Evolutionary conservation across 1,284 basidiomycete genomes (phyloP).

Genomic region (Bjerkandera adusta): DNA sequence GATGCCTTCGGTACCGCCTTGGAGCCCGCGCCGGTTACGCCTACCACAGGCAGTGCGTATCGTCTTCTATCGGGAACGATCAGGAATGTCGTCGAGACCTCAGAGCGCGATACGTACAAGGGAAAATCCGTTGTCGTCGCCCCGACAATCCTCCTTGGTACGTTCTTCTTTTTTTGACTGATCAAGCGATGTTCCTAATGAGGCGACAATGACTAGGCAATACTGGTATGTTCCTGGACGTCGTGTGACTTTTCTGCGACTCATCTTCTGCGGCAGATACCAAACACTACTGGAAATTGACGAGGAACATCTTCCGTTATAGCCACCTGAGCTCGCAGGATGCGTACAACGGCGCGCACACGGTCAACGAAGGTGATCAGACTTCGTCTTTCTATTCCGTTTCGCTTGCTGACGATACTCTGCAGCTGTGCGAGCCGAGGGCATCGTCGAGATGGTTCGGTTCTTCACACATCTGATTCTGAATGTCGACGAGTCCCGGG

Average conservation of each 20-base stretch:
- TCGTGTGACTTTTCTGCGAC: background rate
- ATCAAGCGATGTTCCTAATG: conserved; percentile 16
- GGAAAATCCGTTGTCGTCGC: conserved; percentile 27
- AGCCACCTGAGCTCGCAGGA: conserved; percentile 33
- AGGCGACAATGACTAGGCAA: conserved; percentile 24
- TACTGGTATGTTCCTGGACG: conserved; percentile 27
- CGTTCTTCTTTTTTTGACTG: background rate
- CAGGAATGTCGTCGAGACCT: conserved; percentile 35
- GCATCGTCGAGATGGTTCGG: conserved; percentile 42
- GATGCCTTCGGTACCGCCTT: conserved; percentile 43
- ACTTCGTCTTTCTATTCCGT: background rate
- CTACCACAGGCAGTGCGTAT: conserved; percentile 43
- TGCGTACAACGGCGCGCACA: conserved; percentile 48
- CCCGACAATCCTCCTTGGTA: conserved; percentile 14
- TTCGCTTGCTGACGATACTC: background rate
- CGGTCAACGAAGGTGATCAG: conserved; percentile 42
- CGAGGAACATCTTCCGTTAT: conserved; percentile 48
- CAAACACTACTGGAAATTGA: conserved; percentile 46
- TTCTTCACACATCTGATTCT: conserved; percentile 47
- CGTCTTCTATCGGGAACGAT: conserved; percentile 49
- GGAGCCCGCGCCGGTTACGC: conserved; percentile 54
- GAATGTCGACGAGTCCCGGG: conserved; percentile 40
- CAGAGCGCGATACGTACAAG: conserved; percentile 30
- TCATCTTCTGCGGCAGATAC: conserved; percentile 34
- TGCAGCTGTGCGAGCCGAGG: conserved; percentile 36